Evolutionary conservation across 108 stramenopile genomes (phyloP).

Genomic region (Conticribra guillardii): DNA sequence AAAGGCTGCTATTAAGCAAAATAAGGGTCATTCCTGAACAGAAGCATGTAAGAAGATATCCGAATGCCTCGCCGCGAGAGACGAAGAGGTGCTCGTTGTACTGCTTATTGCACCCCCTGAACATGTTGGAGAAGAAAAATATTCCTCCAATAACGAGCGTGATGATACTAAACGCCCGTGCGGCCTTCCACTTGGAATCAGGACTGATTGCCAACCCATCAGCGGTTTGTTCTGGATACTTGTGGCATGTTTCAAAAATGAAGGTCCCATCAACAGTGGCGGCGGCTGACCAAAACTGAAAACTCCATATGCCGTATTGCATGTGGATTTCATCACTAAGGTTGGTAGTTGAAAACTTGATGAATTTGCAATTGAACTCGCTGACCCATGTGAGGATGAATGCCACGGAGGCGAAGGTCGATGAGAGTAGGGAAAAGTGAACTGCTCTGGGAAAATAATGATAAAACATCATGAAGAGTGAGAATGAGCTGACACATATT

Average conservation of each 20-base stretch:
- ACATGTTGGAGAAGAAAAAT: not conserved
- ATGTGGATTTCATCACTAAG: not conserved
- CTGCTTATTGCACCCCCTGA: not conserved
- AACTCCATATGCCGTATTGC: conserved; percentile 9
- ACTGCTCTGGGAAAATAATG: not conserved
- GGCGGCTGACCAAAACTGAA: not conserved
- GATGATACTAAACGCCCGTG: conserved; percentile 7
- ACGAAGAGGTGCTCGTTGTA: not conserved
- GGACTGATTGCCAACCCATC: not conserved
- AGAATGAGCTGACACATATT: too few species aligned
- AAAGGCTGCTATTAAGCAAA: conserved; percentile 43
- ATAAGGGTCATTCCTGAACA: conserved; percentile 52
- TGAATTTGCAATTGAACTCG: not conserved
- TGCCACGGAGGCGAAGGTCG: conserved; percentile 2
- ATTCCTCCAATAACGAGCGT: not conserved
- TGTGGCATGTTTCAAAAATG: conserved; percentile 1
- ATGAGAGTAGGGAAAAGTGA: not conserved
- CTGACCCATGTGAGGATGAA: conserved; percentile 7
- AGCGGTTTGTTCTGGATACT: not conserved
- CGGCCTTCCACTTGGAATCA: conserved; percentile 9
- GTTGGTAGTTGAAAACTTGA: conserved; percentile 4
- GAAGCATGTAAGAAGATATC: conserved; percentile 24
- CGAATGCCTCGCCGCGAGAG: not conserved
- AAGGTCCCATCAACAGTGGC: not conserved
- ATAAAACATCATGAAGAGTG: too few species aligned